These are phyloP conservation scores for Lindgomyces ingoldianus DNA, from an alignment of 495 filamentous ascomycete species.

Conservation along the genomic window DNA sequence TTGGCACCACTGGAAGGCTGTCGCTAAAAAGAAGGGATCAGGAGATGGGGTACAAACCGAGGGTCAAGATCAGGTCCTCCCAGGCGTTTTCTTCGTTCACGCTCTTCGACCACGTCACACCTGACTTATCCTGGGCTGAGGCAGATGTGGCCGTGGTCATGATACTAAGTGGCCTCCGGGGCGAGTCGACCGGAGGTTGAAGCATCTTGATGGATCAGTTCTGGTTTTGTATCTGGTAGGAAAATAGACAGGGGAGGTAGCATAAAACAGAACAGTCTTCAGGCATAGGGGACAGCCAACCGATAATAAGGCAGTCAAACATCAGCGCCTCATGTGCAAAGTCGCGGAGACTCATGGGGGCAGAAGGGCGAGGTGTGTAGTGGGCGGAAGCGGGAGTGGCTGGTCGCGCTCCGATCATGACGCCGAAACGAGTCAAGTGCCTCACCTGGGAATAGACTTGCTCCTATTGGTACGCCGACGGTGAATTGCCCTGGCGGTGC, in stretches of 20 bases:
- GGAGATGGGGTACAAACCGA: slow-evolving; percentile 36
- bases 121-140: slow-evolving; percentile 25
- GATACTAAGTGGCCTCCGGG: slow-evolving; percentile 19
- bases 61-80: slow-evolving; percentile 36
- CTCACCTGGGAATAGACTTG: neutral
- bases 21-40: too few relatives aligned
- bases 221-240: neutral
- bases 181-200: slow-evolving; percentile 25
- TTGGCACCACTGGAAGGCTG: slow-evolving; percentile 21
- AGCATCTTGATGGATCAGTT: slow-evolving; percentile 20
- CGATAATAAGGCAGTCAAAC: slow-evolving; percentile 12
- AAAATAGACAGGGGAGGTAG: neutral
- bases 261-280: neutral
- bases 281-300: slow-evolving; percentile 14
- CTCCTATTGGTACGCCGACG: slow-evolving; percentile 7
- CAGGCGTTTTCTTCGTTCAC: slow-evolving; percentile 35
- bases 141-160: slow-evolving; percentile 33
- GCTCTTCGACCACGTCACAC: slow-evolving; percentile 19
- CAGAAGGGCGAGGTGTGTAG: slow-evolving; percentile 11
- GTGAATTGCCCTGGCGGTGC: slow-evolving; percentile 1
- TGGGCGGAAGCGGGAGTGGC: slow-evolving; percentile 34
- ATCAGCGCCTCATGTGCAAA: slow-evolving; percentile 18
- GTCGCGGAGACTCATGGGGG: neutral
- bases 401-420: neutral
- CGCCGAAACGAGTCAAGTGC: slow-evolving; percentile 25